Base-by-base conservation (phyloP, 192 early-diverging fungal species). In the Backusella morwellensis region DNA sequence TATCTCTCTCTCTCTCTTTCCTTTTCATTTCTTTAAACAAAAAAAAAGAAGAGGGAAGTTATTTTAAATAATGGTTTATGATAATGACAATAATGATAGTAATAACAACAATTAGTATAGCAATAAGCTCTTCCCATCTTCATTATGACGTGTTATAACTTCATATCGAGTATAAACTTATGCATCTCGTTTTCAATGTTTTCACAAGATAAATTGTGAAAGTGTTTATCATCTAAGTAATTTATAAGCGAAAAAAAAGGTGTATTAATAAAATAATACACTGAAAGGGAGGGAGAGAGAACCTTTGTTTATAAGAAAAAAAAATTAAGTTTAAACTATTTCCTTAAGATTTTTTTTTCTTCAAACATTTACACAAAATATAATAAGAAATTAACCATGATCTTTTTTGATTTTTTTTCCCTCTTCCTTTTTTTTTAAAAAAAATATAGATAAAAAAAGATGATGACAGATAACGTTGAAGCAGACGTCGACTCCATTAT, bases 401-500 rank as follows among this genome's bases (percentile, higher is more conserved):
- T 4, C 23, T 29, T 63, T 63, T 63, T 63, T 63, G 56, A 12
- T 63, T 29, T 29, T 63, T 54, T 59, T 63, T 54, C 9, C 52
- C 7, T 21, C n/a, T 11, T 63, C 9, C 9, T 26, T 63, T 63
- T 12, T 26, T 63, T 63, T 12, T 4, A 29, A 29, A 63, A 63
- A 23, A 56, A 21, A 56, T 7, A 63, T 63, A 63, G 26, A 29
- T 29, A 63, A 63, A 56, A 32, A 56, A 59, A 63, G 4, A 63
- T 63, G 23, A 89, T 89, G 88, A 80, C 85, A 71, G 88, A 89
- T 72, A 68, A 29, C n/a, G 56, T 63, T 63, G 56, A 89, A 73
- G 91, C 93, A 78, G 93, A 97, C 78, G 85, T 97, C 71, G 96
- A 97, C 83, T 93, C 92, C 29, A 92, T 97, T 68, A 97, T 97